Conservation (phyloP, 2,329 filamentous ascomycete species). For the Venturia oleaginea region DNA sequence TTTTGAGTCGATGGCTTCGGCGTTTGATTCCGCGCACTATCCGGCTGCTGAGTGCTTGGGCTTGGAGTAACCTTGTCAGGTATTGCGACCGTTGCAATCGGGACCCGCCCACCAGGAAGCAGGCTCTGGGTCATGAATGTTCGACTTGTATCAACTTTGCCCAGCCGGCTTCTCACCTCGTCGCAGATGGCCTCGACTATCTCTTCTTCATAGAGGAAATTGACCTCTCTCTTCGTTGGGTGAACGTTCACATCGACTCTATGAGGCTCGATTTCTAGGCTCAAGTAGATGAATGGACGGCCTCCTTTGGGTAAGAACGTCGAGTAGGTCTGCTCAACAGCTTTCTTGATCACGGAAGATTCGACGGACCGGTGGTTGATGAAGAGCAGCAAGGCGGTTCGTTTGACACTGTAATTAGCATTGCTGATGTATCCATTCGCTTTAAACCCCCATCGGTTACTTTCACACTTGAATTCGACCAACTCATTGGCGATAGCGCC, state of each 20-base stretch:
- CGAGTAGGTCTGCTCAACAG: conserved; percentile 81
- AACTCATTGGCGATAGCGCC: conserved; percentile 79
- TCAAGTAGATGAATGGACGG: conserved; percentile 89
- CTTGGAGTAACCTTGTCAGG: conserved; percentile 20
- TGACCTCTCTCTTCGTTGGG: conserved; percentile 92
- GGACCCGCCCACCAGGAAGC: conserved; percentile 54
- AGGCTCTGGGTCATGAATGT: conserved; percentile 92
- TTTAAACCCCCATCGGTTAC: conserved; percentile 74
- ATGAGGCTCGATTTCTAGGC: conserved; percentile 82
- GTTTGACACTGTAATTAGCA: conserved; percentile 90
- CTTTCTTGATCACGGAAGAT: conserved; percentile 77
- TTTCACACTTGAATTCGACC: conserved; percentile 62
- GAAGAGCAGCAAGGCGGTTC: conserved; percentile 79
- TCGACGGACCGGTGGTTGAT: conserved; percentile 96
- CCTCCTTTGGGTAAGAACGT: conserved; percentile 85
- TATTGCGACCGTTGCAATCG: conserved; percentile 24
- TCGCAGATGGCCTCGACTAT: conserved; percentile 81
- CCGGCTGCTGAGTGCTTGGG: background rate
- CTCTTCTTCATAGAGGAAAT: conserved; percentile 95
- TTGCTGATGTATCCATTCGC: conserved; percentile 77
- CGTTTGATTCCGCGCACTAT: background rate
- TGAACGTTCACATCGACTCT: conserved; percentile 96
- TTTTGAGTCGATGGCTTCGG: conserved; percentile 34
- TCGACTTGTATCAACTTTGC: conserved; percentile 83
- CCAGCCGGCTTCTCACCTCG: conserved; percentile 66